These are phyloP conservation scores for Blastobotrys capitulatus DNA, from an alignment of 1,139 yeast species.

Conservation along the genomic window DNA sequence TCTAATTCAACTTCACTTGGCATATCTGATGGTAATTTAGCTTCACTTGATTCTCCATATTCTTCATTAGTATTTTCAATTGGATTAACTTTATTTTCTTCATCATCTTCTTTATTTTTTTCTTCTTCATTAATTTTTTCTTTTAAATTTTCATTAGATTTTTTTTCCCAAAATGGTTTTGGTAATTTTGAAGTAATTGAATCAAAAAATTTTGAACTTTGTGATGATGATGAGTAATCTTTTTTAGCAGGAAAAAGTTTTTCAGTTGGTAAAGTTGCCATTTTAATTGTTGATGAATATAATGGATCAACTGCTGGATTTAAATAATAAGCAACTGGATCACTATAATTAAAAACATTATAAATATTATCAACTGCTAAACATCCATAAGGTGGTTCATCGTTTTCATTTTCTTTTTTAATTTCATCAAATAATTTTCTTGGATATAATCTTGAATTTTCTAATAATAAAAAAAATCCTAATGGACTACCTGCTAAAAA, in stretches of 20 bases:
- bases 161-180: slow-evolving; percentile 4
- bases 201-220: slow-evolving; percentile 19
- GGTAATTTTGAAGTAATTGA: slow-evolving; percentile 22
- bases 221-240: too few relatives aligned
- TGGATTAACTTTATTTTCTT: too few relatives aligned
- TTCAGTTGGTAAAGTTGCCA: slow-evolving; percentile 28
- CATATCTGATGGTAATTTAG: slow-evolving; percentile 6
- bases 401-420: slow-evolving; percentile 10
- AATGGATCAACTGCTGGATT: slow-evolving; percentile 36
- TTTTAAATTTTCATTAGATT: slow-evolving; percentile 1
- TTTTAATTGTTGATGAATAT: slow-evolving; percentile 25
- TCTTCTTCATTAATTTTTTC: neutral
- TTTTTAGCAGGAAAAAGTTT: slow-evolving; percentile 19
- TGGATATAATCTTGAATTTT: slow-evolving; percentile 26
- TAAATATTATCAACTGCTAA: slow-evolving; percentile 37
- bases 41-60: neutral
- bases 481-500: slow-evolving; percentile 88
- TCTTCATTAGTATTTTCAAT: neutral
- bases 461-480: slow-evolving; percentile 56
- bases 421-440: slow-evolving; percentile 21
- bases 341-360: slow-evolving; percentile 38
- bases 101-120: neutral
- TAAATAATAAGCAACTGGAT: slow-evolving; percentile 37
- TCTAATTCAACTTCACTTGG: slow-evolving; percentile 27
- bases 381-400: slow-evolving; percentile 33